phyloP scores from a whole-genome alignment of 164 flowering plant species.

The Warburgia ugandensis region DNA sequence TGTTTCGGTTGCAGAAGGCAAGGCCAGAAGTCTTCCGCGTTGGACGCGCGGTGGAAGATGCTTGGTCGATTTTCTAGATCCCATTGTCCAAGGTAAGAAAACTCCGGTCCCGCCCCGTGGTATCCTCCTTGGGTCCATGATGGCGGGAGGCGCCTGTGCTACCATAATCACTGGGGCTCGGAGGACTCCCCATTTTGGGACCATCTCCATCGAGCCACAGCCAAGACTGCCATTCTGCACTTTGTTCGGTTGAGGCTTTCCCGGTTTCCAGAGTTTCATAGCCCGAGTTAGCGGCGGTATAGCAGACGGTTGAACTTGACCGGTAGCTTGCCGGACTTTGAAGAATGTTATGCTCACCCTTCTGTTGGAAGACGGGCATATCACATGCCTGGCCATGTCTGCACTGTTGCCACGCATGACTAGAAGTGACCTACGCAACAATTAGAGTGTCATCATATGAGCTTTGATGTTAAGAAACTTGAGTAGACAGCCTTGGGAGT shows the following conservation, averaged over 20 bases:
- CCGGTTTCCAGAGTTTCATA: constrained; percentile 65
- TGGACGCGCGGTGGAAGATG: constrained; percentile 88
- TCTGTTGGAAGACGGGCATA: constrained; percentile 64
- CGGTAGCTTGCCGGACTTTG: constrained; percentile 45
- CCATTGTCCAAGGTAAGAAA: constrained; percentile 70
- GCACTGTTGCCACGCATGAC: constrained; percentile 93
- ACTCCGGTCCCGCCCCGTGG: constrained; percentile 77
- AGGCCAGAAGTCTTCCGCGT: constrained; percentile 45
- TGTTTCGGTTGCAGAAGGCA: constrained; percentile 28
- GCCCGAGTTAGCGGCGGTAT: constrained; percentile 33
- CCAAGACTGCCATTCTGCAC: constrained; percentile 30
- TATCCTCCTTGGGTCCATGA: constrained; percentile 33
- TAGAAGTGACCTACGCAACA: constrained; percentile 60
- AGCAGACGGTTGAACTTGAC: constrained; percentile 27
- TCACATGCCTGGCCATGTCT: constrained; percentile 75
- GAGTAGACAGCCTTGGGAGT: background rate
- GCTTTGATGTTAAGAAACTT: too few species aligned
- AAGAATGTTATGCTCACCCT: constrained; percentile 77
- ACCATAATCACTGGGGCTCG: constrained; percentile 58
- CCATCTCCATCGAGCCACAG: constrained; percentile 30
- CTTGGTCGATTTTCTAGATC: constrained; percentile 46
- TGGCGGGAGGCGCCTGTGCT: constrained; percentile 43
- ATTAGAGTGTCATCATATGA: background rate
- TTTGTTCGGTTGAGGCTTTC: constrained; percentile 27
- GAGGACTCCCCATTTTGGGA: constrained; percentile 65